A percentile compares a stretch with the other conserved stretches of the same genome.
Evolutionary conservation across 768 basidiomycete species (phyloP).

Genomic region (Chlorophyllum brunneum): DNA sequence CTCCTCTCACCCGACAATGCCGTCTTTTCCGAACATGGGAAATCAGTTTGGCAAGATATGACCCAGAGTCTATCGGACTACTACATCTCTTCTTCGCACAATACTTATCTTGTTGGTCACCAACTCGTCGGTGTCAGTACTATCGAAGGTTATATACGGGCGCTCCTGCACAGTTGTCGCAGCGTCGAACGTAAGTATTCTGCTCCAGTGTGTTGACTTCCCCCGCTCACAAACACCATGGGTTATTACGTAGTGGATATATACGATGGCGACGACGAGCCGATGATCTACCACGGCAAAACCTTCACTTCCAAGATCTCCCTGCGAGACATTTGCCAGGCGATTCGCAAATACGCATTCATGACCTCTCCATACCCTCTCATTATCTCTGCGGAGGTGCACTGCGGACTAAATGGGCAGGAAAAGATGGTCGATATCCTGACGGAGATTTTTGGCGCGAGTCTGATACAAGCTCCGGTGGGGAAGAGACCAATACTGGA

Average conservation of each 20-base stretch:
- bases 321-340: conserved; percentile 75
- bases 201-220: background rate
- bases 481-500: conserved; percentile 46
- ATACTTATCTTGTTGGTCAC: conserved; percentile 86
- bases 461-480: conserved; percentile 33
- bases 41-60: conserved; percentile 76
- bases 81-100: conserved; percentile 86
- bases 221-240: conserved; percentile 2
- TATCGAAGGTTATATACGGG: conserved; percentile 90
- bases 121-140: conserved; percentile 88
- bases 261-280: conserved; percentile 83
- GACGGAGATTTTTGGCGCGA: conserved; percentile 43
- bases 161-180: conserved; percentile 84
- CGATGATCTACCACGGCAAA: conserved; percentile 85
- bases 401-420: conserved; percentile 78
- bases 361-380: conserved; percentile 88
- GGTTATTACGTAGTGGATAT: conserved; percentile 66
- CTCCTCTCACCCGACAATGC: conserved; percentile 79
- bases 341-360: conserved; percentile 88
- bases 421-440: conserved; percentile 76
- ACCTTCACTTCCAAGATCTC: conserved; percentile 84
- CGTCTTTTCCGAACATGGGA: conserved; percentile 36
- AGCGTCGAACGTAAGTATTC: conserved; percentile 79
- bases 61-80: conserved; percentile 84
- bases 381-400: conserved; percentile 90